Percentiles rank a stretch among this genome's conserved stretches.
Conservation (phyloP, 192 early-diverging fungal genomes). For the Mortierella alpina region DNA sequence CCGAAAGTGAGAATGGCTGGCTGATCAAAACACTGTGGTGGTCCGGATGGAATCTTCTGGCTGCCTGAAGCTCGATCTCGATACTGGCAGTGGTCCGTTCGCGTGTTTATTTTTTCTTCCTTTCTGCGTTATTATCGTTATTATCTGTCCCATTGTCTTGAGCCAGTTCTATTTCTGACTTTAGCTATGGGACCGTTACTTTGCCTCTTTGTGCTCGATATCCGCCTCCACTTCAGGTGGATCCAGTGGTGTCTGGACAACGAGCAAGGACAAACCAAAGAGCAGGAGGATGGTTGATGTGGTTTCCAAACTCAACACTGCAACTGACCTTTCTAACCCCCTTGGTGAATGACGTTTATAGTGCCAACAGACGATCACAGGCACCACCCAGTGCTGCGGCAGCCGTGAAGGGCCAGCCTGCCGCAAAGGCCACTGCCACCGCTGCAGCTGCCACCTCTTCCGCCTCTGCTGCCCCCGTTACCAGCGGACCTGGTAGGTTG, state of each 20-base stretch:
- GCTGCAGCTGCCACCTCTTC: neutral
- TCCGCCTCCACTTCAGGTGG: neutral
- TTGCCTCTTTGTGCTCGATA: neutral
- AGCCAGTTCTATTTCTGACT: no score
- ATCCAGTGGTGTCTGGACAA: no score
- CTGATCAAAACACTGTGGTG: neutral
- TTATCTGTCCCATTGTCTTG: neutral
- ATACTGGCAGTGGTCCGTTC: slow-evolving; percentile 24
- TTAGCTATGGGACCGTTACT: neutral
- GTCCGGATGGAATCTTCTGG: slow-evolving; percentile 8
- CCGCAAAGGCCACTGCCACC: slow-evolving; percentile 27
- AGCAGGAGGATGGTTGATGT: no score
- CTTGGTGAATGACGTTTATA: slow-evolving; percentile 14
- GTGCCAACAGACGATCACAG: slow-evolving; percentile 52
- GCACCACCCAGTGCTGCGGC: slow-evolving; percentile 40
- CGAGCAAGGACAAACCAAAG: no score
- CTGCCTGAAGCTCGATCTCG: neutral
- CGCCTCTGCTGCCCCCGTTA: neutral
- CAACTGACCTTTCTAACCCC: neutral
- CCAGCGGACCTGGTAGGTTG: slow-evolving; percentile 17
- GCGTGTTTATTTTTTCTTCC: neutral
- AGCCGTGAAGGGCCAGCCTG: slow-evolving; percentile 34
- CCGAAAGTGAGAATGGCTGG: neutral
- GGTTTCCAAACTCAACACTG: no score
- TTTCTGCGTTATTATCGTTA: neutral